These are phyloP conservation scores for Saccharomycopsis sp. DNA, from an alignment of 805 yeast species.

Conservation along the genomic window DNA sequence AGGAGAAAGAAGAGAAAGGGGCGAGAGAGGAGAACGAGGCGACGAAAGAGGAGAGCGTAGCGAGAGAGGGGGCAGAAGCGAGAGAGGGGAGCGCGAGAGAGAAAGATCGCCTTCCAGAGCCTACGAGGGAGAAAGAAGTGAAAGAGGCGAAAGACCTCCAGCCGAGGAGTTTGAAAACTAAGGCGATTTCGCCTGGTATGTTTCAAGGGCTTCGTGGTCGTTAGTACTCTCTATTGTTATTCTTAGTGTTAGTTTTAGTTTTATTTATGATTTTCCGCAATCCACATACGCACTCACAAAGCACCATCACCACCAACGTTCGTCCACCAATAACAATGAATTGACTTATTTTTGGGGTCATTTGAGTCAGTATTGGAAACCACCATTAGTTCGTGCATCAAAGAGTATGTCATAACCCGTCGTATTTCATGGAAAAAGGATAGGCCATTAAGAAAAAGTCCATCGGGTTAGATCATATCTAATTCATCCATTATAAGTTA, in stretches of 20 bases:
- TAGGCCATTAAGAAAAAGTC: too few relatives aligned
- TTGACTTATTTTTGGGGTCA: too few relatives aligned
- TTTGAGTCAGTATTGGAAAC: too few relatives aligned
- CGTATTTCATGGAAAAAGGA: too few relatives aligned
- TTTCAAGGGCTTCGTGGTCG: neutral
- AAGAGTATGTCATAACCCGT: too few relatives aligned
- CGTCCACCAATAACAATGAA: neutral
- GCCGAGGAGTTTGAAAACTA: neutral
- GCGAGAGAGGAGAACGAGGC: neutral
- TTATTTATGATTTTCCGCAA: neutral
- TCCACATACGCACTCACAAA: neutral
- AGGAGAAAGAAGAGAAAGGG: neutral
- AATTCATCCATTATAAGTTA: too few relatives aligned
- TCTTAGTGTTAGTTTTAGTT: neutral
- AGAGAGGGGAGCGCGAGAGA: conserved; percentile 5
- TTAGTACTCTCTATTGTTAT: too few relatives aligned
- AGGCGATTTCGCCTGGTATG: too few relatives aligned
- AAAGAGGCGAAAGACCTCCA: neutral
- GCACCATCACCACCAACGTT: neutral
- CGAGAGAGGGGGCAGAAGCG: conserved; percentile 4
- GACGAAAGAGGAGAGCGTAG: conserved; percentile 5
- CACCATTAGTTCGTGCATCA: too few relatives aligned
- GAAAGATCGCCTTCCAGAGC: conserved; percentile 7
- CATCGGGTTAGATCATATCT: too few relatives aligned
- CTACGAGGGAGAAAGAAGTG: neutral